Conservation (phyloP, 371 early-diverging fungal species). For the Rhizopus sp. region DNA sequence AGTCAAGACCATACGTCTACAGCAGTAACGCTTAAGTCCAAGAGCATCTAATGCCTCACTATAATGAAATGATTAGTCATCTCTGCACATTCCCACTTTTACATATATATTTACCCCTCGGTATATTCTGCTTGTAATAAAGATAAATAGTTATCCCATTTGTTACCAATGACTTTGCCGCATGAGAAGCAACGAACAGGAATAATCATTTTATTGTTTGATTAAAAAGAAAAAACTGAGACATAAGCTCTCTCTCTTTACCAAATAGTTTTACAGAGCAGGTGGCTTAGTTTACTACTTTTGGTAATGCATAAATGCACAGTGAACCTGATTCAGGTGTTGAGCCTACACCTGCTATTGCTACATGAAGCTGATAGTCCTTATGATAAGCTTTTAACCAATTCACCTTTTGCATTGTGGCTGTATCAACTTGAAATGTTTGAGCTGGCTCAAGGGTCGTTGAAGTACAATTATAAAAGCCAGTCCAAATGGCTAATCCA, state of each 20-base stretch:
- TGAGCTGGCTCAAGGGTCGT: background rate
- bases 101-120: conserved; percentile 66
- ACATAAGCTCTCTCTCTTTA: background rate
- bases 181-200: conserved; percentile 97
- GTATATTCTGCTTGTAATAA: conserved; percentile 76
- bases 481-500: conserved; percentile 20
- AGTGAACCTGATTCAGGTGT: conserved; percentile 19
- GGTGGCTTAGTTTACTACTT: conserved; percentile 13
- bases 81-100: no score
- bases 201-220: conserved; percentile 79
- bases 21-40: conserved; percentile 98
- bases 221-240: conserved; percentile 7
- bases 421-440: conserved; percentile 13
- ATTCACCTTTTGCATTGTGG: conserved; percentile 18
- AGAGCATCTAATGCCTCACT: conserved; percentile 93
- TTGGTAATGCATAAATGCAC: conserved; percentile 17
- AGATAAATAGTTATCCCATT: conserved; percentile 94
- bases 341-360: conserved; percentile 25
- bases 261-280: conserved; percentile 3
- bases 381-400: conserved; percentile 11
- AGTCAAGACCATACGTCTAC: conserved; percentile 98
- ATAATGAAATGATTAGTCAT: conserved; percentile 2
- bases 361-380: conserved; percentile 3
- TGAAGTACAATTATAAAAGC: background rate
- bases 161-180: conserved; percentile 98